Base-by-base conservation (phyloP, 2,329 filamentous ascomycete species). In the Coleophoma eucalyptorum region DNA sequence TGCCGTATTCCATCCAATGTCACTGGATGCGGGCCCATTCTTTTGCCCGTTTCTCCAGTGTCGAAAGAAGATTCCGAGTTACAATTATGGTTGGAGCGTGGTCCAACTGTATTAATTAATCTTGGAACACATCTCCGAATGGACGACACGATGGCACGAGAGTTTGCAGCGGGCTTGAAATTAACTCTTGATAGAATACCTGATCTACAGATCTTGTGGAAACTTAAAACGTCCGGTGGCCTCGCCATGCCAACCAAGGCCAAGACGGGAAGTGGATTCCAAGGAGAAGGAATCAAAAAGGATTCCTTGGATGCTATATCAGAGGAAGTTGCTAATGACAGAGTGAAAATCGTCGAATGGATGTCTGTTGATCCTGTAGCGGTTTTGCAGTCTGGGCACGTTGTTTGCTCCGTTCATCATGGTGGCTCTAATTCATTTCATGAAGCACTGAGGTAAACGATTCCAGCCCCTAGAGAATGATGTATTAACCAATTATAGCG, bases 61-160 rank as follows among this genome's bases (percentile, higher is more conserved):
- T 43, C 59, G 12, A 62, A 70, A 15, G 62, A 68, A 2, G 73
- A 78, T 32, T 64, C 70, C 0, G 66, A 70, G n/a, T 60, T 80
- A 8, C 58, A 62, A 1, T 41, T 42, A 1, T 80, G 77, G 77
- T 63, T 79, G 3, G 54, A 58, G 1, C 57, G 62, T 3, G 64
- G 64, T 0, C 72, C 73, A 2, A 78, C 74, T 0, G 60, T 80
- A 0, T 67, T 76, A n/a, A 66, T 80, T 33, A 78, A 75, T 52
- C 60, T 79, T 1, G 77, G 77, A 0, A 73, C 74, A 0, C 55
- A 58, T 19, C 46, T 58, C 11, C 26, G 46, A 15, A 54, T 55
- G 38, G 57, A 58, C 18, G 42, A 49, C 6, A 33, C 49, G 0
- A 65, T 71, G 43, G 72, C 70, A 0, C 44, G 62, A 7, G 69